A percentile compares a stretch with the other conserved stretches of the same genome.
Evolutionary conservation across 495 filamentous ascomycete genomes (phyloP).

Genomic region (Thermochaetoides thermophila): DNA sequence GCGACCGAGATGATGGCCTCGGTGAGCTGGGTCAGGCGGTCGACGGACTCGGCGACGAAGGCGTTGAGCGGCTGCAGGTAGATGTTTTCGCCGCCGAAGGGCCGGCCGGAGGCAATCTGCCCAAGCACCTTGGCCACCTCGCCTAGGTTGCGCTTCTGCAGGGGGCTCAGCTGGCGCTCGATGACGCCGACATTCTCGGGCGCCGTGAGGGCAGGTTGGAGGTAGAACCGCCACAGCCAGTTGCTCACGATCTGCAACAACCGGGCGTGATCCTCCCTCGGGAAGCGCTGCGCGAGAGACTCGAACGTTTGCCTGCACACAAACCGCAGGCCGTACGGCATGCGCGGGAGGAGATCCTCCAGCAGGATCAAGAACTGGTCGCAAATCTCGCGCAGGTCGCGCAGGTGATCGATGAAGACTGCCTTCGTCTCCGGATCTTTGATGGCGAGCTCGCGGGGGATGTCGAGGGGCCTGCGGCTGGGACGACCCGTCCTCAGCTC

Average conservation of each 20-base stretch:
- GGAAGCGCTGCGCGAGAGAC: constrained; percentile 56
- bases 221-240: constrained; percentile 89
- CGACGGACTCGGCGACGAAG: constrained; percentile 74
- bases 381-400: constrained; percentile 82
- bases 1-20: constrained; percentile 62
- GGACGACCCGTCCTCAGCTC: constrained; percentile 81
- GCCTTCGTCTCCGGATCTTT: constrained; percentile 81
- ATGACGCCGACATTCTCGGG: constrained; percentile 84
- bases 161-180: constrained; percentile 71
- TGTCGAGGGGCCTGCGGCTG: constrained; percentile 61
- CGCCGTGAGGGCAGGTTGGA: constrained; percentile 72
- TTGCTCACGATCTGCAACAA: constrained; percentile 73
- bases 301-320: constrained; percentile 79
- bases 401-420: constrained; percentile 82
- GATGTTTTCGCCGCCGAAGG: constrained; percentile 87
- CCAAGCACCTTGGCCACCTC: constrained; percentile 85
- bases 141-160: constrained; percentile 82
- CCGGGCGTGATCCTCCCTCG: constrained; percentile 59
- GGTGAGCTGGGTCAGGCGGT: constrained; percentile 63
- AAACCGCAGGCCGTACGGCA: constrained; percentile 90
- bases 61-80: constrained; percentile 89
- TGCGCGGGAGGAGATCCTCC: constrained; percentile 68
- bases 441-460: constrained; percentile 84
- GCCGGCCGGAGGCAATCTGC: constrained; percentile 68
- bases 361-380: constrained; percentile 72